These are phyloP conservation scores for Phytophthora fragariae DNA, from an alignment of 352 stramenopile genomes.

Conservation along the genomic window DNA sequence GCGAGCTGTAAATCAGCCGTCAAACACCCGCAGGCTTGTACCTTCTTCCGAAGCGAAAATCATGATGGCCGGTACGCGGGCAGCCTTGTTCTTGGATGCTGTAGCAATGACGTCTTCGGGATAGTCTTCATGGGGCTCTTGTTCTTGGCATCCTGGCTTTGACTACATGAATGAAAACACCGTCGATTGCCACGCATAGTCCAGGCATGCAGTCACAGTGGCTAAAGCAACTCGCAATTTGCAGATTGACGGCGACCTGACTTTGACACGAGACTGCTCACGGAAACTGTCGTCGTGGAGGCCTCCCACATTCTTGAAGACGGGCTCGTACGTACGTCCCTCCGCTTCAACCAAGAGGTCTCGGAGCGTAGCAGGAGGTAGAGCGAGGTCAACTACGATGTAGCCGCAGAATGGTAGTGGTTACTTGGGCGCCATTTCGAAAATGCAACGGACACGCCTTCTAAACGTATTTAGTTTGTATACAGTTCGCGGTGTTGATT, in stretches of 20 bases:
- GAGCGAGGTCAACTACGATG: background rate
- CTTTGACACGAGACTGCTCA: constrained; percentile 1
- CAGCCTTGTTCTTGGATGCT: background rate
- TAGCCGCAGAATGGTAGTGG: background rate
- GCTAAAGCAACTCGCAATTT: constrained; percentile 1
- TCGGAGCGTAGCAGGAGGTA: background rate
- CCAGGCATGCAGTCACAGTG: background rate
- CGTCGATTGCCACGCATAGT: background rate
- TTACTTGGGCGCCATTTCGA: background rate
- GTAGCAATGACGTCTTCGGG: background rate
- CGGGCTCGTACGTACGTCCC: background rate
- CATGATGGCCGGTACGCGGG: background rate
- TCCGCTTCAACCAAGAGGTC: background rate
- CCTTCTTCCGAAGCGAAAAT: background rate
- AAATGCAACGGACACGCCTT: constrained; percentile 6
- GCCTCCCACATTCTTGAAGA: background rate
- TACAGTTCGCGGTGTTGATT: no score
- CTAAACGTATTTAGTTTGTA: background rate
- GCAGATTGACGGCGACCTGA: background rate
- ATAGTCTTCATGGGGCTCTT: constrained; percentile 6
- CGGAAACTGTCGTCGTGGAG: background rate
- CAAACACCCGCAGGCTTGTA: constrained; percentile 1
- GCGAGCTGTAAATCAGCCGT: background rate
- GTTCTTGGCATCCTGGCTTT: background rate
- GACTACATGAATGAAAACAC: constrained; percentile 4